Evolutionary conservation across 139 green algal species (phyloP), one percentile per base, ranked within the genome.

Genomic region (Monoraphidium neglectum): DNA sequence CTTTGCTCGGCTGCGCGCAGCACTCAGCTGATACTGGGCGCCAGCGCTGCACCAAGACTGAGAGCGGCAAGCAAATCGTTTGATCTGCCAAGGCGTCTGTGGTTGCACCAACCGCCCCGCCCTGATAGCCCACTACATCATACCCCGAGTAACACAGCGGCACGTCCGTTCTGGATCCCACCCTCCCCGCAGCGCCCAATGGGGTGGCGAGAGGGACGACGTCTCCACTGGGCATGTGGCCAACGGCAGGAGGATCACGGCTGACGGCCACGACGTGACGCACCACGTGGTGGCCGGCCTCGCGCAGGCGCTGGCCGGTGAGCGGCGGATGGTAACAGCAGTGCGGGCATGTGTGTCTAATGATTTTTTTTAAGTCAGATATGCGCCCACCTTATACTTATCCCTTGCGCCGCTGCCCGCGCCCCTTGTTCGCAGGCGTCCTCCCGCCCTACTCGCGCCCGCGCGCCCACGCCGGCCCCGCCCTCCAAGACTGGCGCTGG

Each of bases 401-500:
- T 33, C 54, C 54, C 54, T 61, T n/a, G 21, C 21, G 21, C 43
- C 43, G 54, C 54, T 15, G 21, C 12, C 54, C 12, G 54, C 24
- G 21, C 12, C 54, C 54, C 54, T 26, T 61, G 54, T 61, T 30
- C 24, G 69, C 76, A 15, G 76, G 77, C 1, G 16, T 83, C 28
- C 56, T 77, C 6, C 81, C 81, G 4, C 81, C 81, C 47, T 83
- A 86, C 47, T 35, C 74, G 72, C 71, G 76, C n/a, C 68, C 64
- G 26, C 57, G 81, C 36, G 49, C 67, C 3, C 16, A 64, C 2
- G 35, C 28, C n/a, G 37, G 40, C 16, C 28, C 33, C 21, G 12
- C 83, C 15, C 70, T 80, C 66, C 59, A 78, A 43, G 84, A 89
- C 72, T 89, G 84, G 84, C 71, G 78, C 56, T 89, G 84, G 84